Evolutionary conservation across 495 filamentous ascomycete species (phyloP).

Genomic region (Cenococcum geophilum): DNA sequence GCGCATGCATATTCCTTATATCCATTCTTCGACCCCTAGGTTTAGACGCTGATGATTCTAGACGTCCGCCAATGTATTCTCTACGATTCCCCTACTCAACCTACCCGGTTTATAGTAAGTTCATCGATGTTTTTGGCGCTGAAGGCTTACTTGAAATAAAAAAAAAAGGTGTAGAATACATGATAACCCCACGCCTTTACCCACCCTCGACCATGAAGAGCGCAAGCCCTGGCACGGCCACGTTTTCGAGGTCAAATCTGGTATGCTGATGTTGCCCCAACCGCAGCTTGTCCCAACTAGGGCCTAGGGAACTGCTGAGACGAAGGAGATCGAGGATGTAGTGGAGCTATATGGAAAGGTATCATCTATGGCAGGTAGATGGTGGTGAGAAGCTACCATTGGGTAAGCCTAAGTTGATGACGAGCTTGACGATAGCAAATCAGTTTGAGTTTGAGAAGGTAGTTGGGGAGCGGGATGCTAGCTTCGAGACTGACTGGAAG

Average conservation of each 20-base stretch:
- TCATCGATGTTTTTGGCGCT: too few relatives aligned
- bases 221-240: slow-evolving; percentile 73
- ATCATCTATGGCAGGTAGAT: slow-evolving; percentile 84
- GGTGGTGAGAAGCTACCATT: slow-evolving; percentile 69
- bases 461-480: slow-evolving; percentile 58
- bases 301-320: slow-evolving; percentile 72
- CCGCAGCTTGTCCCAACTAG: slow-evolving; percentile 49
- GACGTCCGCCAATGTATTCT: slow-evolving; percentile 69
- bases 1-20: background rate
- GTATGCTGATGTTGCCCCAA: slow-evolving; percentile 79
- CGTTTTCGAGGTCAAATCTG: slow-evolving; percentile 81
- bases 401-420: slow-evolving; percentile 72
- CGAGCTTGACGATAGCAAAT: slow-evolving; percentile 56
- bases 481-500: slow-evolving; percentile 55
- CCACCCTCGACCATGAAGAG: slow-evolving; percentile 57
- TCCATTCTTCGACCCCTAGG: background rate
- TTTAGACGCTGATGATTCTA: slow-evolving; percentile 4
- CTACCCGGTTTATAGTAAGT: slow-evolving; percentile 61
- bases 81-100: slow-evolving; percentile 61
- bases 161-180: slow-evolving; percentile 57
- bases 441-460: slow-evolving; percentile 53
- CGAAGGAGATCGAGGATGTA: slow-evolving; percentile 69
- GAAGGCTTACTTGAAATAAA: too few relatives aligned
- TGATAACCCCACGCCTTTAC: slow-evolving; percentile 72
- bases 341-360: slow-evolving; percentile 77